A percentile compares a stretch with the other conserved stretches of the same genome.
Evolutionary conservation across 2,329 filamentous ascomycete genomes (phyloP).

Genomic region (Sarocladium oryzae): DNA sequence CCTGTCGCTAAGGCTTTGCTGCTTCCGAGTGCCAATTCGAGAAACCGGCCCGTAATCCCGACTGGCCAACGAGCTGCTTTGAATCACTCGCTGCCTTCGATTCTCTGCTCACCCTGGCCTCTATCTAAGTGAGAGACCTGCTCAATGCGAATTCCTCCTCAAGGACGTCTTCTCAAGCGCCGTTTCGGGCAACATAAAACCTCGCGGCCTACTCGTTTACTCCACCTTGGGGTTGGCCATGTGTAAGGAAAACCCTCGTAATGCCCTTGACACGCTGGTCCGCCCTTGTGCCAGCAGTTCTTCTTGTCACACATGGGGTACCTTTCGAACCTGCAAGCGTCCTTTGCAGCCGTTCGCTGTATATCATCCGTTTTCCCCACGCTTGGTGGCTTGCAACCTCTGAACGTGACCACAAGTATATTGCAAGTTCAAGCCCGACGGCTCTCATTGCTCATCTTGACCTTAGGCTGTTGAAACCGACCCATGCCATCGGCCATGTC

Average conservation of each 20-base stretch:
- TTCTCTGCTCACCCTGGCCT: too few relatives aligned
- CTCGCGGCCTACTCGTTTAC: background rate
- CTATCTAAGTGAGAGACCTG: background rate
- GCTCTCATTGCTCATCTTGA: background rate
- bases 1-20: constrained; percentile 8
- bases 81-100: too few relatives aligned
- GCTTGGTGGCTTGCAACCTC: background rate
- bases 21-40: constrained; percentile 9
- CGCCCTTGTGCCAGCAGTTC: too few relatives aligned
- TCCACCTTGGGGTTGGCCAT: background rate
- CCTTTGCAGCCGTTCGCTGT: too few relatives aligned
- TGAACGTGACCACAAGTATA: background rate
- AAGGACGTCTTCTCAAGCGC: background rate
- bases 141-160: background rate
- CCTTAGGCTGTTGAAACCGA: constrained; percentile 1
- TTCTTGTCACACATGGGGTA: too few relatives aligned
- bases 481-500: background rate
- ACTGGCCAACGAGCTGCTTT: background rate
- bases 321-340: too few relatives aligned
- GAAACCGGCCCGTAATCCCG: constrained; percentile 4
- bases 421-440: background rate
- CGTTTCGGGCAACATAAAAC: background rate
- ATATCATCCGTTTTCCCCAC: background rate
- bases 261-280: background rate
- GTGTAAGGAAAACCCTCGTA: background rate